Evolutionary conservation across 495 filamentous ascomycete genomes (phyloP), one percentile per base, ranked within the genome.

Genomic region (Hypoxylon lienhwacheense): DNA sequence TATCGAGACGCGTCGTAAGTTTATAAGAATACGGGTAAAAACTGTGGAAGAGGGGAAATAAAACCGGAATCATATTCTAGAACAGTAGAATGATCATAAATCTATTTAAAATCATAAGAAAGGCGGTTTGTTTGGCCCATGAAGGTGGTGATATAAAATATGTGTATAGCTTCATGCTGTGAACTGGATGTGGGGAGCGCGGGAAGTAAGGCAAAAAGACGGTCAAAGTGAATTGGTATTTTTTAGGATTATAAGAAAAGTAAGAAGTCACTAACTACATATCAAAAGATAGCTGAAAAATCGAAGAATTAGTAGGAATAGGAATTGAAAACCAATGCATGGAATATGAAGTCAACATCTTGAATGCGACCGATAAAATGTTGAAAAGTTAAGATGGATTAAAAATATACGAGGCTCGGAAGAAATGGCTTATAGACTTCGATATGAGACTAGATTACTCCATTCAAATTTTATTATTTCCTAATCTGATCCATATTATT

Each of bases 151-250:
- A 36, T 45, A 46, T 47, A 56, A 47, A 47, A 39, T 47, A 31
- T 69, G 73, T 55, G 64, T 70, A 76, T 76, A 69, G 72, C 73
- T 72, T 75, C 72, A 71, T 53, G 47, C 48, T 25, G 37, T 46
- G 46, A 15, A n/a, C n/a, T n/a, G 28, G 17, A 14, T 11, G 32
- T 41, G 49, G 51, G 44, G 40, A 51, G 40, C 28, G 35, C 17
- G 8, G 29, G 35, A 5, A 32, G 41, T 5, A 47, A 15, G 20
- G 22, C 33, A n/a, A 31, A 11, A 11, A 21, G 28, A 10, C 34
- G 29, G n/a, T 25, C 16, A 16, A 40, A 47, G 26, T 37, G 39
- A 48, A 67, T 48, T 54, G 51, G 36, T 24, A n/a, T 67, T 69
- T 62, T 54, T 63, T 11, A 59, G 39, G 41, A 34, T 53, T 15